phyloP scores from a whole-genome alignment of 306 rosid species.

The Benincasa hispida region DNA sequence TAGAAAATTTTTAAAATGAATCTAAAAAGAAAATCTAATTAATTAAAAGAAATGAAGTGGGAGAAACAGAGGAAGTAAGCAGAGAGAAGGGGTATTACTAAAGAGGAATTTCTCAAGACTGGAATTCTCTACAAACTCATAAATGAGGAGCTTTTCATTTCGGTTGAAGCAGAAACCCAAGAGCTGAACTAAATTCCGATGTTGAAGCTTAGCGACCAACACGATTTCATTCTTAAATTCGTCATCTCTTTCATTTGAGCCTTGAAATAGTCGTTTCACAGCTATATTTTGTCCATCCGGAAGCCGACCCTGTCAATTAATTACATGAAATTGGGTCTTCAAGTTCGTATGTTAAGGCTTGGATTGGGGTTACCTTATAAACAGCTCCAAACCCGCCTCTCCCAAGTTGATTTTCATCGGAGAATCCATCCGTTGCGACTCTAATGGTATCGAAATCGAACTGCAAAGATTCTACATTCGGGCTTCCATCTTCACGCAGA shows the following conservation, averaged over 20 bases:
- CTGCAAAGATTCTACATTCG: background rate
- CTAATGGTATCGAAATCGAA: background rate
- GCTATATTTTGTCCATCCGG: conserved; percentile 23
- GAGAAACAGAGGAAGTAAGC: background rate
- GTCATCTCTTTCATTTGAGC: conserved; percentile 27
- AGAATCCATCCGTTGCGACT: background rate
- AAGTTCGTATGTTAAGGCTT: too few relatives aligned
- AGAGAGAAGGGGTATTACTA: conserved; percentile 14
- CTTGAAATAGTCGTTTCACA: conserved; percentile 28
- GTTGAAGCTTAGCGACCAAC: conserved; percentile 40
- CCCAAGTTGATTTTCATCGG: conserved; percentile 1
- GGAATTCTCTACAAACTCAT: conserved; percentile 36
- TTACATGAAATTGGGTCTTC: background rate
- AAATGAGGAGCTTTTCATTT: conserved; percentile 32
- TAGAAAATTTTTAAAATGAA: too few relatives aligned
- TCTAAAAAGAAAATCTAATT: too few relatives aligned
- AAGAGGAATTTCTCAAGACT: conserved; percentile 42
- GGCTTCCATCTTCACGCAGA: background rate
- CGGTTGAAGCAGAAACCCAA: conserved; percentile 38
- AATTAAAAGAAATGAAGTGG: background rate
- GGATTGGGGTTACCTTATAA: conserved; percentile 1
- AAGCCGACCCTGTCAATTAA: background rate
- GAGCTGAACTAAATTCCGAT: conserved; percentile 38
- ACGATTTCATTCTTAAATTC: conserved; percentile 45
- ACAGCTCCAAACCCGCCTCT: conserved; percentile 5